Evolutionary conservation across 1,139 yeast species (phyloP), one percentile per base, ranked within the genome.

Genomic region (Meyerozyma smithsonii): DNA sequence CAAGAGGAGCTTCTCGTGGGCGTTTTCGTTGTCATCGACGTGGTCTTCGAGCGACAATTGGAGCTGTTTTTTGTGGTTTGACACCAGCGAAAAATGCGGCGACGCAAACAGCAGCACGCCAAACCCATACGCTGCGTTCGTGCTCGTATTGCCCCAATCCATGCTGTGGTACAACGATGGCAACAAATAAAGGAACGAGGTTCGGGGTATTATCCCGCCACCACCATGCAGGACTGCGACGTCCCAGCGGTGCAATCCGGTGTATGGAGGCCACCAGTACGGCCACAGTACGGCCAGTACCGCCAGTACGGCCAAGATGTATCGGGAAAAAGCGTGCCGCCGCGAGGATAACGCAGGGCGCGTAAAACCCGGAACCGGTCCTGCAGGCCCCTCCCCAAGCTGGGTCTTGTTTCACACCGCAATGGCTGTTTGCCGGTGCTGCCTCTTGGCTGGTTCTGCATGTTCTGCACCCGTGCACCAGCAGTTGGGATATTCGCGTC

Each of bases 1-100:
- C 14, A 72, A 53, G 42, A 74, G 64, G 21, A 75, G 47, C 42
- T 66, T 58, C n/a, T 56, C 46, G 1, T 51, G 39, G n/a, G 51
- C 16, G 8, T 42, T 38, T 24, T 24, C 35, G 18, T 36, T 43
- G 17, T 40, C 26, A 6, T 30, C 34, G 28, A 28, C 18, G 28
- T 37, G 32, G 11, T 28, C 16, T 30, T 60, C 66, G 8, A 54
- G 40, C 2, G 52, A 47, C 28, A 51, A 39, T 40, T 58, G 63
- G 23, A 76, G 48, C 3, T 74, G 72, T 46, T 66, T 68, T 30
- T 30, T 30, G 20, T 30, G 34, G 23, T 5, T 8, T 4, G 20
- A 2, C 14, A 30, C 21, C 15, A 8, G 21, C n/a, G 34, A 16
- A n/a, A 30, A 17, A 8, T 30, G 34, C 17, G 11, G 17, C 4